Percentiles rank a stretch among this genome's conserved stretches.
phyloP scores from a whole-genome alignment of 805 yeast species.

The Wickerhamomyces alni region DNA sequence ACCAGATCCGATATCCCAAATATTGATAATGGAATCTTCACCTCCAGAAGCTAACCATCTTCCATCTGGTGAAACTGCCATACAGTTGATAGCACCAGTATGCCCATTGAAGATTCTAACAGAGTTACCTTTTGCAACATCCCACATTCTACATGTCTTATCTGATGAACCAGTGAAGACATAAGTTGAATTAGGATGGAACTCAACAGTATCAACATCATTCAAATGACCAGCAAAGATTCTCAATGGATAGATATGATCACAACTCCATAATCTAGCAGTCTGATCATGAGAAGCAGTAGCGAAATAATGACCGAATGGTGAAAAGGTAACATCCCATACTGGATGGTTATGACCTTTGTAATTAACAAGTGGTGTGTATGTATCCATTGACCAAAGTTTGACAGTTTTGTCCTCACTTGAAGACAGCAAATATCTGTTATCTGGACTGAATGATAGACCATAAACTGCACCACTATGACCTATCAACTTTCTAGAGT shows the following conservation, averaged over 20 bases:
- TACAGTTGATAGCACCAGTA: constrained; percentile 76
- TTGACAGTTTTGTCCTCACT: constrained; percentile 92
- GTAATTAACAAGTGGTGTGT: constrained; percentile 83
- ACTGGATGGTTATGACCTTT: constrained; percentile 95
- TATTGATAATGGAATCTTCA: constrained; percentile 80
- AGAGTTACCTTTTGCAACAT: constrained; percentile 78
- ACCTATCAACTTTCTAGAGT: constrained; percentile 58
- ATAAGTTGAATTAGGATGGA: constrained; percentile 95
- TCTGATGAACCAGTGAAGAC: constrained; percentile 94
- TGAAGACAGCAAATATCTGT: constrained; percentile 67
- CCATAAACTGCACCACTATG: constrained; percentile 96
- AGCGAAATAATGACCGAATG: constrained; percentile 96
- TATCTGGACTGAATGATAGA: constrained; percentile 85
- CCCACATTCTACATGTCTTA: constrained; percentile 98
- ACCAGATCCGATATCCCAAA: constrained; percentile 95
- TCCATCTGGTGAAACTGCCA: constrained; percentile 95
- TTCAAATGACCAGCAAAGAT: constrained; percentile 96
- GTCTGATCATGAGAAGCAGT: constrained; percentile 98
- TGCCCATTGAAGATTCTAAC: constrained; percentile 93
- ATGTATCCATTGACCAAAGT: constrained; percentile 91
- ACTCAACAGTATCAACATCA: constrained; percentile 91
- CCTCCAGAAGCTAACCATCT: constrained; percentile 95
- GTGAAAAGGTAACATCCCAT: constrained; percentile 95
- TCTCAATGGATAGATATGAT: constrained; percentile 92
- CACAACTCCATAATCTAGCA: constrained; percentile 96